A percentile compares a stretch with the other conserved stretches of the same genome.
phyloP scores from a whole-genome alignment of 169 alveolate species.

The Theileria annulata region DNA sequence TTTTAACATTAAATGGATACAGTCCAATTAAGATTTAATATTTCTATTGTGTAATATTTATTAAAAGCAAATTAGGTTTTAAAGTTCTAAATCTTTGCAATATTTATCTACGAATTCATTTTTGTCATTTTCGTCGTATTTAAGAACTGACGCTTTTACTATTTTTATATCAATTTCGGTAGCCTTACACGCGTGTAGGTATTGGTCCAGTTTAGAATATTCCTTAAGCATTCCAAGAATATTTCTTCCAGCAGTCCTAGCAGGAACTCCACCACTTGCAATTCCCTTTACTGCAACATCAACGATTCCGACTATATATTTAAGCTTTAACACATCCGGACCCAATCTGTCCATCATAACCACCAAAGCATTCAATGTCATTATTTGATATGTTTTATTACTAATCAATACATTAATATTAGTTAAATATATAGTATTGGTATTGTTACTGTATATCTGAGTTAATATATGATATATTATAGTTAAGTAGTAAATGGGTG shows the following conservation, averaged over 20 bases:
- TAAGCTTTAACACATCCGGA: conserved; percentile 28
- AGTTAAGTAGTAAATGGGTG: background rate
- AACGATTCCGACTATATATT: conserved; percentile 27
- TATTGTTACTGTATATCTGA: too few species aligned
- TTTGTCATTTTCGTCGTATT: conserved; percentile 33
- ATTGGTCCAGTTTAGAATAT: conserved; percentile 5
- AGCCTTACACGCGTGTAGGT: conserved; percentile 33
- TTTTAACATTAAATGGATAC: background rate
- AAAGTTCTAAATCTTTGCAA: conserved; percentile 1
- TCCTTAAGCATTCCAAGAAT: conserved; percentile 36
- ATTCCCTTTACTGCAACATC: conserved; percentile 23
- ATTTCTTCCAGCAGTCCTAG: conserved; percentile 41
- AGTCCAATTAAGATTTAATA: background rate
- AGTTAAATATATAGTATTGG: background rate
- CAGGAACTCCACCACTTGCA: conserved; percentile 26
- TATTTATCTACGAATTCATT: conserved; percentile 22
- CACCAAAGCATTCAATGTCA: conserved; percentile 38
- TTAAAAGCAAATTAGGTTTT: background rate
- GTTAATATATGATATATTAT: background rate
- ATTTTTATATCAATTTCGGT: conserved; percentile 6
- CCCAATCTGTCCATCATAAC: conserved; percentile 55
- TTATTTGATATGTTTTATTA: conserved; percentile 35
- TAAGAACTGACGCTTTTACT: conserved; percentile 18
- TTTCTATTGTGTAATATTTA: background rate
- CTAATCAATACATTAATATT: conserved; percentile 5